Base-by-base conservation (phyloP, 345 rosid species). In the Rhodomyrtus tomentosa region DNA sequence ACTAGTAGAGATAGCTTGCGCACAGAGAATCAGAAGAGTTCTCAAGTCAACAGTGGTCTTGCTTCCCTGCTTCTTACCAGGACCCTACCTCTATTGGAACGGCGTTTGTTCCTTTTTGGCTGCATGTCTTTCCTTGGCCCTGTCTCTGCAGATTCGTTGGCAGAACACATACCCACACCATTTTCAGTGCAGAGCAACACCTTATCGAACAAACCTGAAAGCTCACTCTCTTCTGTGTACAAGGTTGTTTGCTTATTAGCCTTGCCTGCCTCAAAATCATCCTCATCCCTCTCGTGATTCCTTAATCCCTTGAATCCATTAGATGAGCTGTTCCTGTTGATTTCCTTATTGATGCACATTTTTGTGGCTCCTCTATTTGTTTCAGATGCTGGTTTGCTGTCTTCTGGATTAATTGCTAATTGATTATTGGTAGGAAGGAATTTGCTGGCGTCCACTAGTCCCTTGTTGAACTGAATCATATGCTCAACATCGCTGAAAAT, bases 171-270 rank as follows among this genome's bases (percentile, higher is more conserved):
- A 24, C 48, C 79, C 18, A 86, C 45, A 55, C 88, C 89, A 40
- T 36, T 29, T 80, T 85, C 90, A 18, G 50, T 21, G 72, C 83
- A 90, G 56, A 96, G 89, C 83, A 94, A 86, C 51, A 94, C 93
- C 80, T 91, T 92, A 87, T 96, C 99, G 52, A 96, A 93, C 92
- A 91, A 53, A 5, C 94, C 98, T 2, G 95, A 90, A 82, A 94
- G 68, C 85, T 93, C 96, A 38, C 93, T 85, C 84, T 91, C 95
- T 50, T 95, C 96, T 5, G 82, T 85, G 82, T 81, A 81, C 54
- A 87, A 81, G 48, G 98, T 95, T 0, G 88, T 88, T 55, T 92
- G 96, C 91, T 97, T 95, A 83, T 84, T 91, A 12, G 92, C 89
- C 86, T 95, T 92, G 54, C 81, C 93, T 84, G 91, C 95, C 81